Base-by-base conservation (phyloP, 352 stramenopile genomes). In the Phytophthora meadii region DNA sequence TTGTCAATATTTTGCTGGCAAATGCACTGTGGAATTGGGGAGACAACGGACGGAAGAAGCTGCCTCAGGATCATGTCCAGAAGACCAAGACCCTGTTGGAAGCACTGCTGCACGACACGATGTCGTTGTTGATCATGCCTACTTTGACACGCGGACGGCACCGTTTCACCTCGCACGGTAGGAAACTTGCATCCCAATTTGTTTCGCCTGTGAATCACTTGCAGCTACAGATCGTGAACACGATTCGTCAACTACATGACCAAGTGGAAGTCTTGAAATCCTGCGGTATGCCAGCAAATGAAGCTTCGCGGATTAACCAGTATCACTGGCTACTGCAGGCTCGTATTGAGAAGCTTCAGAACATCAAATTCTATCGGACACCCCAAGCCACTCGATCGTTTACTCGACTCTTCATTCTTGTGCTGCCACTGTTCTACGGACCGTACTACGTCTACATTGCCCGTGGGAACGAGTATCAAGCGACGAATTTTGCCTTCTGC, bases 321-420 rank as follows among this genome's bases (percentile, higher is more conserved):
- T 95, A 95, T 56, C 84, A 95, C 52, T 96, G 88, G 88, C 71
- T 96, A 46, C 72, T 96, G 2, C 81, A 93, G 57, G 84, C 83
- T 48, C 84, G 88, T 17, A 74, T 96, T 27, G 87, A 96, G 49
- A 87, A 84, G 62, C 71, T 96, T 0, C 85, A 91, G 65, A 94
- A 94, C 70, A 82, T 93, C 57, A 96, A 94, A 79, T 89, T 93
- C 53, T 96, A 96, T 54, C 84, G 88, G 28, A 96, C 88, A 2
- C 88, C 88, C 3, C 88, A 96, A 69, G 88, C 88, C 15, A 96
- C 88, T 42, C 80, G 88, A 11, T 94, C 84, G 30, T 95, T 94
- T 64, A 94, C 84, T 24, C 76, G 88, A 3, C 72, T 96, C 19
- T 94, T 93, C 65, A 93, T 96, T 51, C 72, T 96, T 15, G 74